A percentile compares a stretch with the other conserved stretches of the same genome.
These are phyloP conservation scores for Pisolithus marmoratus DNA, from an alignment of 768 basidiomycete genomes.

Conservation along the genomic window DNA sequence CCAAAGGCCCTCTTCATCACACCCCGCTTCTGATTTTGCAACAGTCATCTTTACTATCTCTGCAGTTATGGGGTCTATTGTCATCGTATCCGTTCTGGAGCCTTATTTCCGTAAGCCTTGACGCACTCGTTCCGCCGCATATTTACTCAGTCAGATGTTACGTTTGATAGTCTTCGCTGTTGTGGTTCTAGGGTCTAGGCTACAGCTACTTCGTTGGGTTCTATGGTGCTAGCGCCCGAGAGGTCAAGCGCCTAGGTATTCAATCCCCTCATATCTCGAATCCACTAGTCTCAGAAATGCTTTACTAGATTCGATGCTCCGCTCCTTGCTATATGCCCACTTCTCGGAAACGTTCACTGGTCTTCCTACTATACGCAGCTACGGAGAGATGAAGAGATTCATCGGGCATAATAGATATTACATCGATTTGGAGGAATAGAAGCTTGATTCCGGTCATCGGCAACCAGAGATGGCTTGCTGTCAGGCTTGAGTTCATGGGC, in stretches of 20 bases:
- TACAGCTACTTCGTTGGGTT: conserved; percentile 64
- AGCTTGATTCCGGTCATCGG: conserved; percentile 61
- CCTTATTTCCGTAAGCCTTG: conserved; percentile 53
- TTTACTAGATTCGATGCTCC: conserved; percentile 56
- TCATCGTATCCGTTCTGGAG: conserved; percentile 53
- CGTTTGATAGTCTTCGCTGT: conserved; percentile 44
- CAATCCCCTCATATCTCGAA: background rate
- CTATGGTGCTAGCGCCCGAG: conserved; percentile 67
- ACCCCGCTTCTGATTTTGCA: background rate
- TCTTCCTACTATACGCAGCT: conserved; percentile 66
- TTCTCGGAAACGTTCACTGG: conserved; percentile 76
- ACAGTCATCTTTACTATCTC: conserved; percentile 47
- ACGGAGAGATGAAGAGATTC: conserved; percentile 59
- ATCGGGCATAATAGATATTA: conserved; percentile 56
- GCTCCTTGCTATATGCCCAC: conserved; percentile 70
- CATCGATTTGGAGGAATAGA: conserved; percentile 70
- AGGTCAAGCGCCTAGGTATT: conserved; percentile 54
- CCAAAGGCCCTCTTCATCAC: background rate
- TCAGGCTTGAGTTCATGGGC: conserved; percentile 68
- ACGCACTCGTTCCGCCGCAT: background rate
- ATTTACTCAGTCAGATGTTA: background rate
- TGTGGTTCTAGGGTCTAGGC: conserved; percentile 45
- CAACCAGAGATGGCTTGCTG: conserved; percentile 71
- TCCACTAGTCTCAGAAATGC: background rate
- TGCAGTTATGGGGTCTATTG: conserved; percentile 44